phyloP scores from a whole-genome alignment of 2,329 filamentous ascomycete species.

The Cladosporium sp. region DNA sequence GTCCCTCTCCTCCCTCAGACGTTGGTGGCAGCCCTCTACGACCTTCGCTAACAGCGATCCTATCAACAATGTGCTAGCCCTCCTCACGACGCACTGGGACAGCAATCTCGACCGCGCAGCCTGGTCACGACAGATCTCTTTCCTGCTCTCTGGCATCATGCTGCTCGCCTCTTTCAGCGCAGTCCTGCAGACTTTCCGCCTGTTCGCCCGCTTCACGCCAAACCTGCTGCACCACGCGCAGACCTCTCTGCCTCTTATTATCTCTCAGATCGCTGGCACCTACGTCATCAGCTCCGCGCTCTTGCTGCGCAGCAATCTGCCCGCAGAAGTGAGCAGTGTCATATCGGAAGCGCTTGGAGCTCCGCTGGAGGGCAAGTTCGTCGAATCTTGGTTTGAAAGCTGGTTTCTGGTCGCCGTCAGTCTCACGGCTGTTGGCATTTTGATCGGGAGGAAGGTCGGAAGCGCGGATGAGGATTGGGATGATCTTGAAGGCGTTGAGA shows the following conservation, averaged over 20 bases:
- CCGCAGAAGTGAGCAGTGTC: constrained; percentile 69
- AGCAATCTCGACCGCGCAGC: constrained; percentile 74
- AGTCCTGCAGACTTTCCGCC: constrained; percentile 77
- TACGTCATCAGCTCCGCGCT: constrained; percentile 81
- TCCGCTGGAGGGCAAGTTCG: constrained; percentile 67
- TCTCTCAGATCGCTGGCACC: constrained; percentile 76
- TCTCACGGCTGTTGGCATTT: constrained; percentile 66
- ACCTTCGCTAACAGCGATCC: constrained; percentile 70
- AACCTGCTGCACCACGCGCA: constrained; percentile 67
- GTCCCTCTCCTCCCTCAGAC: constrained; percentile 61
- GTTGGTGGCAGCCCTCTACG: constrained; percentile 41
- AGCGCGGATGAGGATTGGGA: constrained; percentile 37
- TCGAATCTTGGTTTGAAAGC: constrained; percentile 81
- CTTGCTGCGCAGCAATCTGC: constrained; percentile 72
- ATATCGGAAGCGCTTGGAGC: constrained; percentile 74
- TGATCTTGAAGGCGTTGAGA: constrained; percentile 50
- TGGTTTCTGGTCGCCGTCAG: constrained; percentile 72
- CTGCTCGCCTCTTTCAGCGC: constrained; percentile 76
- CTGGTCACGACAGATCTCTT: constrained; percentile 82
- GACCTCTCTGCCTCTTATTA: constrained; percentile 72
- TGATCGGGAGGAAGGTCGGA: constrained; percentile 62
- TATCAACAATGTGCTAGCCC: constrained; percentile 75
- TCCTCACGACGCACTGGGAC: constrained; percentile 79
- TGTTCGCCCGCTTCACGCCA: constrained; percentile 73
- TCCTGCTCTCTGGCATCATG: constrained; percentile 77